Conservation (phyloP, 139 green algal species). For the Haematococcus lacustris region DNA sequence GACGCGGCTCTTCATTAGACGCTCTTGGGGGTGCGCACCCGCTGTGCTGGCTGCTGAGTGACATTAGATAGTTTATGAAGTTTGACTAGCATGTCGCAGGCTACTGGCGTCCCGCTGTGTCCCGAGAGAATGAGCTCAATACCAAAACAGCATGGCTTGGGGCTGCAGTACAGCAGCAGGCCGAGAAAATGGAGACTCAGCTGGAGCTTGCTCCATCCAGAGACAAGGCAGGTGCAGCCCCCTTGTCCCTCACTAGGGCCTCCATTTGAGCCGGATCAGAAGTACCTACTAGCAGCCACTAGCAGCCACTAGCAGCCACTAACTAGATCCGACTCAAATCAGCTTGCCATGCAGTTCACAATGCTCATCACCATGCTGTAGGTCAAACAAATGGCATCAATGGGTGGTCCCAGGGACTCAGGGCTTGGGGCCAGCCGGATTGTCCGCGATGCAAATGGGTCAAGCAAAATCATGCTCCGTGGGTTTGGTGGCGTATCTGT, state of each 20-base stretch:
- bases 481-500: too few relatives aligned
- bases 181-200: not conserved
- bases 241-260: too few relatives aligned
- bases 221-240: not conserved
- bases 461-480: too few relatives aligned
- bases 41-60: not conserved
- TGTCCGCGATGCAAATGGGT: not conserved
- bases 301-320: not conserved
- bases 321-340: not conserved
- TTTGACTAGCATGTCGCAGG: too few relatives aligned
- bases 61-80: too few relatives aligned
- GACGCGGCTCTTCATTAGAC: not conserved
- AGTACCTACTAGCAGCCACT: not conserved
- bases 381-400: not conserved
- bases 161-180: not conserved
- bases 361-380: not conserved
- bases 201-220: not conserved
- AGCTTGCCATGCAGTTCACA: not conserved
- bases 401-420: not conserved
- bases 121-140: not conserved
- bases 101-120: not conserved
- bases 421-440: not conserved
- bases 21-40: not conserved
- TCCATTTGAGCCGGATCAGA: too few relatives aligned
- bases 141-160: conserved; percentile 2